phyloP scores from a whole-genome alignment of 257 asterid species.

The Ligustrum vulgare region DNA sequence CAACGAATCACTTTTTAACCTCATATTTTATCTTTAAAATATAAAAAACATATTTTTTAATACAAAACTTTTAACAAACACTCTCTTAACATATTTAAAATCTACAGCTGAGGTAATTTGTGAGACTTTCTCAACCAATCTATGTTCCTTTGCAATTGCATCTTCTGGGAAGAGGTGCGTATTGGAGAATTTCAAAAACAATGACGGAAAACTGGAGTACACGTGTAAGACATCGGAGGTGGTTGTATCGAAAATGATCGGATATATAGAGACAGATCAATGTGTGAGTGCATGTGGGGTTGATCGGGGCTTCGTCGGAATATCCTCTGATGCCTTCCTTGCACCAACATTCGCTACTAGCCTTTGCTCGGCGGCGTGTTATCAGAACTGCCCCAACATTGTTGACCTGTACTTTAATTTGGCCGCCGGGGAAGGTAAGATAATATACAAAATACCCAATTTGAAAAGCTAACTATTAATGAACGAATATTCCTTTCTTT shows the following conservation, averaged over 20 bases:
- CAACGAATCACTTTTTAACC: too few species aligned
- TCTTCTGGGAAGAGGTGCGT: slow-evolving; percentile 25
- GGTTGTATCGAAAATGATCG: slow-evolving; percentile 25
- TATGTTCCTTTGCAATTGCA: slow-evolving; percentile 29
- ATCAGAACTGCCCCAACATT: slow-evolving; percentile 29
- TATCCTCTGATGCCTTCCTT: slow-evolving; percentile 32
- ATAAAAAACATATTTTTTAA: too few species aligned
- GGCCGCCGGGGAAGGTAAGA: slow-evolving; percentile 37
- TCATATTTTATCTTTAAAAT: too few species aligned
- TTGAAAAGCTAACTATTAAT: not conserved
- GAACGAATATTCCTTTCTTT: not conserved
- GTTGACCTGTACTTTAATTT: slow-evolving; percentile 33
- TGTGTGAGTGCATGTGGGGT: slow-evolving; percentile 36
- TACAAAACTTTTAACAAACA: too few species aligned
- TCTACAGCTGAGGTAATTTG: slow-evolving; percentile 22
- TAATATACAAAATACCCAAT: too few species aligned
- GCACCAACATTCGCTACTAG: slow-evolving; percentile 20
- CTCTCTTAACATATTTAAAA: too few species aligned
- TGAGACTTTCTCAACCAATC: slow-evolving; percentile 23
- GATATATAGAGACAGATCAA: slow-evolving; percentile 27
- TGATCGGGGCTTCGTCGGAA: slow-evolving; percentile 22
- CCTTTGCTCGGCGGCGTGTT: slow-evolving; percentile 32
- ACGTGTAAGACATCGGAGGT: slow-evolving; percentile 29
- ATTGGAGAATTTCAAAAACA: slow-evolving; percentile 10
- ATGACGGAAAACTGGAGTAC: slow-evolving; percentile 7